phyloP scores from a whole-genome alignment of 108 stramenopile genomes.

The Mediolabrus comicus region DNA sequence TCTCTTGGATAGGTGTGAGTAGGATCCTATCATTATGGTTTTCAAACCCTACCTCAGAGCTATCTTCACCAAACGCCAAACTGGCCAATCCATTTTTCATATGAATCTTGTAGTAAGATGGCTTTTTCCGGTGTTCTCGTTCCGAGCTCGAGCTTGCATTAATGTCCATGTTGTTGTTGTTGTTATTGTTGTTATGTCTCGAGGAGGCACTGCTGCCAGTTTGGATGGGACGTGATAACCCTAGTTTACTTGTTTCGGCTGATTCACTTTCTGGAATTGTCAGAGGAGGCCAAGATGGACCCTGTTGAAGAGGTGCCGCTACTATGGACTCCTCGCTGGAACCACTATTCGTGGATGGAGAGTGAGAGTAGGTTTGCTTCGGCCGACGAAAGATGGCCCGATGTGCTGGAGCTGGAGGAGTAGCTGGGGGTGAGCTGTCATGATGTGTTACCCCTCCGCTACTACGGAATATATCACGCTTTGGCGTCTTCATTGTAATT shows the following conservation, averaged over 20 bases:
- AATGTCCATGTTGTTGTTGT: neutral
- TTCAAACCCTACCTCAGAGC: neutral
- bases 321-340: neutral
- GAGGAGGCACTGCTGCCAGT: neutral
- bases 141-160: neutral
- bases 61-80: neutral
- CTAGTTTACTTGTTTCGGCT: neutral
- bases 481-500: neutral
- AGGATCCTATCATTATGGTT: conserved; percentile 1
- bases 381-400: conserved; percentile 1
- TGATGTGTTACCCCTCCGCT: neutral
- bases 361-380: neutral
- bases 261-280: neutral
- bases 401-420: neutral
- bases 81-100: neutral
- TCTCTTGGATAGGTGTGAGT: neutral
- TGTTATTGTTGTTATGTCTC: too few relatives aligned
- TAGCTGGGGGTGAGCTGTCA: neutral
- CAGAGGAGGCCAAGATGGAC: neutral
- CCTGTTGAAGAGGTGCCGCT: neutral
- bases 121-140: neutral
- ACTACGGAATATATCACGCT: neutral
- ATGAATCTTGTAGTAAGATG: neutral
- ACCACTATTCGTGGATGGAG: neutral
- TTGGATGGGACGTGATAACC: neutral